Evolutionary conservation across 2,329 filamentous ascomycete genomes (phyloP).

Genomic region (Trichophyton equinum): DNA sequence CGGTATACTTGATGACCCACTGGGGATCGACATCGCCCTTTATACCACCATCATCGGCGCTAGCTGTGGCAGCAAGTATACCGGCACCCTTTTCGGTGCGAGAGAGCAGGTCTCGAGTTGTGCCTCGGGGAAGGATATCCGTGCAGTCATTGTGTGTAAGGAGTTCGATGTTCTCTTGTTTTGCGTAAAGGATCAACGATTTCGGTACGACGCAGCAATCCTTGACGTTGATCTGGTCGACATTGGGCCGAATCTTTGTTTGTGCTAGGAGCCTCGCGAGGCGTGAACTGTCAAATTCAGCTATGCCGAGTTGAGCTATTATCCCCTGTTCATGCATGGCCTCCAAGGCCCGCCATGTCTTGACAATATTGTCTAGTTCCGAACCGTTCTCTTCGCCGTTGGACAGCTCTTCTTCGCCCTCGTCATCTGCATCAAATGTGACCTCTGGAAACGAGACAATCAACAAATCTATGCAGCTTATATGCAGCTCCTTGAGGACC

Average conservation of each 20-base stretch:
- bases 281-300: slow-evolving; percentile 82
- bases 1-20: slow-evolving; percentile 97
- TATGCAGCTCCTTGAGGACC: slow-evolving; percentile 66
- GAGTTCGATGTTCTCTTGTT: slow-evolving; percentile 68
- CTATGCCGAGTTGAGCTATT: slow-evolving; percentile 65
- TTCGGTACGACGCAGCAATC: slow-evolving; percentile 95
- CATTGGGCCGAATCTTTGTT: slow-evolving; percentile 60
- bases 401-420: slow-evolving; percentile 43
- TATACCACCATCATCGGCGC: slow-evolving; percentile 44
- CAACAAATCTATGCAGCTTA: slow-evolving; percentile 67
- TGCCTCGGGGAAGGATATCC: slow-evolving; percentile 77
- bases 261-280: slow-evolving; percentile 62
- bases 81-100: slow-evolving; percentile 59
- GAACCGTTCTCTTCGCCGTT: slow-evolving; percentile 47
- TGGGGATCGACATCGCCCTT: slow-evolving; percentile 69
- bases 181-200: slow-evolving; percentile 72
- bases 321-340: slow-evolving; percentile 56
- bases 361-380: slow-evolving; percentile 48
- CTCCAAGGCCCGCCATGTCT: slow-evolving; percentile 59
- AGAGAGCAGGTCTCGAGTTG: slow-evolving; percentile 70
- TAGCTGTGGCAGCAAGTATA: slow-evolving; percentile 53
- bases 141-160: slow-evolving; percentile 90
- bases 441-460: slow-evolving; percentile 90
- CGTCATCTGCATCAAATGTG: slow-evolving; percentile 85
- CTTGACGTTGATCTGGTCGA: slow-evolving; percentile 91